phyloP scores from a whole-genome alignment of 1,284 basidiomycete species.

The Mycena citricolor region DNA sequence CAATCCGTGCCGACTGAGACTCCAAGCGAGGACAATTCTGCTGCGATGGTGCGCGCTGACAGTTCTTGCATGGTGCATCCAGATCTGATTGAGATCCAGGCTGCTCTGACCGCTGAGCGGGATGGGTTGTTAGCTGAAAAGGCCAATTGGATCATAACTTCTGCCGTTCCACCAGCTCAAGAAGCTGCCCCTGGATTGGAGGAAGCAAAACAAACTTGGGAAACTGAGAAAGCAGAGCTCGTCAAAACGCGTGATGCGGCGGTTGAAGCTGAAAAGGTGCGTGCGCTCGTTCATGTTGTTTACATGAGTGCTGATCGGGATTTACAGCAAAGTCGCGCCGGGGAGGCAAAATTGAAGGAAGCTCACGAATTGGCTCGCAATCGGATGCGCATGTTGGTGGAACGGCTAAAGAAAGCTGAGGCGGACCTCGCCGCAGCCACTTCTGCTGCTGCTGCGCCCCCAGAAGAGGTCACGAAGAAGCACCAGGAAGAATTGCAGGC shows the following conservation, averaged over 20 bases:
- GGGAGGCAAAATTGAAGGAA: slow-evolving; percentile 40
- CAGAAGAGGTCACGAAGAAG: slow-evolving; percentile 45
- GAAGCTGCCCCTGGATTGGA: slow-evolving; percentile 32
- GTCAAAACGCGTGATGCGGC: slow-evolving; percentile 60
- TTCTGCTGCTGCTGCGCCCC: slow-evolving; percentile 25
- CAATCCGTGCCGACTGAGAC: slow-evolving; percentile 36
- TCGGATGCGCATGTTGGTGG: not conserved
- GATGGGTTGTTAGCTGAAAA: slow-evolving; percentile 63
- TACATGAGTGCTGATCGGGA: slow-evolving; percentile 2
- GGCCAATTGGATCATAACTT: slow-evolving; percentile 39
- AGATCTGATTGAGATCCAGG: slow-evolving; percentile 34
- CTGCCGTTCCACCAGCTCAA: slow-evolving; percentile 25
- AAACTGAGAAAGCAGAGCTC: slow-evolving; percentile 58
- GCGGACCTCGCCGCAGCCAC: slow-evolving; percentile 11
- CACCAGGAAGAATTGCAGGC: slow-evolving; percentile 60
- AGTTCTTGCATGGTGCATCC: slow-evolving; percentile 45
- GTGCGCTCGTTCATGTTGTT: slow-evolving; percentile 9
- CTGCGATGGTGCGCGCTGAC: slow-evolving; percentile 36
- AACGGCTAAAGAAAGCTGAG: not conserved
- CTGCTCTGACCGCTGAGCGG: slow-evolving; percentile 55
- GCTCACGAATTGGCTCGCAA: not conserved
- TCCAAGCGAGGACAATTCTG: slow-evolving; percentile 26
- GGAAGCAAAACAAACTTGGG: slow-evolving; percentile 43
- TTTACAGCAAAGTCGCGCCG: slow-evolving; percentile 40
- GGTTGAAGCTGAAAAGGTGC: slow-evolving; percentile 56